Conservation (phyloP, 1,284 basidiomycete species). For the Puccinia hordei region DNA sequence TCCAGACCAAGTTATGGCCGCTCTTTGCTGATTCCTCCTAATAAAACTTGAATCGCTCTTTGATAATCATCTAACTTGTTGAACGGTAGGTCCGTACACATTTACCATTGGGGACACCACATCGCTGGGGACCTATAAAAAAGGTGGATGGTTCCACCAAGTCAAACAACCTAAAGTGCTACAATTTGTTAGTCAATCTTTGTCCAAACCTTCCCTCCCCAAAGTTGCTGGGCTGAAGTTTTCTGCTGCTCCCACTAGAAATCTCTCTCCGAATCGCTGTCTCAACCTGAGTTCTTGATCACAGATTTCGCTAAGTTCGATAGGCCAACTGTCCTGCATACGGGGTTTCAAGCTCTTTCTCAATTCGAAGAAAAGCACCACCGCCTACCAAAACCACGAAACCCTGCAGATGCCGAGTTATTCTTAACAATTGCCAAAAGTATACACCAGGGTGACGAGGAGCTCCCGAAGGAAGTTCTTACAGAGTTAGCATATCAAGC, state of each 20-base stretch:
- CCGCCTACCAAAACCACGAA: conserved; percentile 79
- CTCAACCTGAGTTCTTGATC: conserved; percentile 83
- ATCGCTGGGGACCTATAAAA: conserved; percentile 74
- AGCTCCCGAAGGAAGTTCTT: conserved; percentile 69
- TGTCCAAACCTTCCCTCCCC: not conserved
- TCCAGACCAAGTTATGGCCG: not conserved
- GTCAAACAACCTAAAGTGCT: conserved; percentile 98
- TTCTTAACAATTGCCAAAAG: conserved; percentile 78
- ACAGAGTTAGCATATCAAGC: conserved; percentile 90
- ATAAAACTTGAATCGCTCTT: not conserved
- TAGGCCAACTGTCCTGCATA: conserved; percentile 83
- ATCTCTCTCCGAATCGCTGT: conserved; percentile 83
- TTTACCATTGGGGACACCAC: conserved; percentile 90
- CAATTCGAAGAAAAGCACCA: conserved; percentile 70
- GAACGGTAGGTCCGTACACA: conserved; percentile 73
- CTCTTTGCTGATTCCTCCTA: not conserved
- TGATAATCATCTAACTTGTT: not conserved
- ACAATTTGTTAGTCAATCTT: conserved; percentile 65
- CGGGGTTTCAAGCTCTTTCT: conserved; percentile 91
- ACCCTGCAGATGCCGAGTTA: conserved; percentile 74
- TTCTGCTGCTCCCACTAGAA: conserved; percentile 62
- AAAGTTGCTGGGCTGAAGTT: not conserved
- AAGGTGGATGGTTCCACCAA: conserved; percentile 94
- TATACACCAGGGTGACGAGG: conserved; percentile 63
- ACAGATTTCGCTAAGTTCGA: conserved; percentile 99